Base-by-base conservation (phyloP, 306 rosid genomes). In the Sechiopsis laciniata region DNA sequence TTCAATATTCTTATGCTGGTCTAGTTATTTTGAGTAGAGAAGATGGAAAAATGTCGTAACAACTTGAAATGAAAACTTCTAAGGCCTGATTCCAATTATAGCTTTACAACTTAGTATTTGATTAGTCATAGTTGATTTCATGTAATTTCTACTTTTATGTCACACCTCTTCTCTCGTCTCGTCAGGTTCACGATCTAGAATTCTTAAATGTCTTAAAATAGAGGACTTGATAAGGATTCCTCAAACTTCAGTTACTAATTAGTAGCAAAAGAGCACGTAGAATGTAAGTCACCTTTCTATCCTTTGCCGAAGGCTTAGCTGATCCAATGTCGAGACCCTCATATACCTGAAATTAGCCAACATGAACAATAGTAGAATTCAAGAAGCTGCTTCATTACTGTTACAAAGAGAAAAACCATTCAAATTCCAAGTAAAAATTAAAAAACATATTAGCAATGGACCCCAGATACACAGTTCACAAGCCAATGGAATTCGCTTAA, bases 291-390 rank as follows among this genome's bases (percentile, higher is more conserved):
- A 90, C 97, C 92, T 87, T 80, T 86, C 96, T 86, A 62, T 94
- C 95, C 37, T 74, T 48, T 50, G 74, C 73, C 26, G 97, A 85
- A 77, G 98, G 96, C 90, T 90, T 94, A 4, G 97, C 98, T 42
- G 97, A 94, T 78, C 97, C 98, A 78, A 94, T 50, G 78, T 94
- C 97, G 77, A 94, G 96, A 77, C 96, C 97, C 62, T 79, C 82
- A 79, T 89, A 94, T 10, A 94, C 92, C 97, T 94, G 87, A 1
- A 32, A 51, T 75, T 60, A 48, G 55, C 21, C 24, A 21, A 16
- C 56, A 29, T 10, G 53, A 21, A 48, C 12, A 6, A 48, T 48
- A 48, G 48, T 7, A 48, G 57, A 40, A 9, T 68, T 48, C 32
- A 48, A 68, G 37, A 68, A 21, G 29, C 56, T 20, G 54, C 35